Evolutionary conservation across 306 rosid genomes (phyloP).

Genomic region (Crataegus laevigata): DNA sequence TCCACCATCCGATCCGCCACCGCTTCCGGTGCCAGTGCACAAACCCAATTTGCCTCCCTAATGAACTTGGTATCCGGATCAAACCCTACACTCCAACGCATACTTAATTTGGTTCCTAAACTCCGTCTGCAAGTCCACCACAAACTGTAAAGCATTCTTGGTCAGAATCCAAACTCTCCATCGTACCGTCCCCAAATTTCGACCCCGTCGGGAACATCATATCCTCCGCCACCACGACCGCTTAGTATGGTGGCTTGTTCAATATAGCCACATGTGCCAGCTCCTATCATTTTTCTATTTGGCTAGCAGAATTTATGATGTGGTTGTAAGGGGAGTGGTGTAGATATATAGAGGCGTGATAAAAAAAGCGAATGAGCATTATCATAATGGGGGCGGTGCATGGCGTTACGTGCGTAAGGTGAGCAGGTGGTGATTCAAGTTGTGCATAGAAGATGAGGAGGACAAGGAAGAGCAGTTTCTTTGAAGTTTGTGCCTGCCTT

Average conservation of each 20-base stretch:
- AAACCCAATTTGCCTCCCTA: constrained; percentile 62
- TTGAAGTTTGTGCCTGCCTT: constrained; percentile 37
- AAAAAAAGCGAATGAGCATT: background rate
- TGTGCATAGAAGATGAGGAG: background rate
- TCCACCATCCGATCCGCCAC: constrained; percentile 81
- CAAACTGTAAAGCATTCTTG: constrained; percentile 67
- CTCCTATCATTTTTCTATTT: constrained; percentile 14
- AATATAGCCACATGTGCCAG: constrained; percentile 25
- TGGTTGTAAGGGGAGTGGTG: background rate
- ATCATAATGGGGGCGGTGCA: constrained; percentile 28
- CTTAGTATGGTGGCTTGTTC: background rate
- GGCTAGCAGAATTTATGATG: background rate
- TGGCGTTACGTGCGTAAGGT: constrained; percentile 25
- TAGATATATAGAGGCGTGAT: background rate
- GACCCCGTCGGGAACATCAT: constrained; percentile 66
- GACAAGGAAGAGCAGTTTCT: constrained; percentile 13
- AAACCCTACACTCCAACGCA: constrained; percentile 72
- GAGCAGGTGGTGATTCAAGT: constrained; percentile 5
- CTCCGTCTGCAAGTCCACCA: constrained; percentile 67
- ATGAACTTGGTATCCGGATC: constrained; percentile 60
- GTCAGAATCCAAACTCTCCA: constrained; percentile 54
- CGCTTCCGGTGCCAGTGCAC: constrained; percentile 58
- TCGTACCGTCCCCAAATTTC: constrained; percentile 72
- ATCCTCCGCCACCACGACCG: constrained; percentile 11
- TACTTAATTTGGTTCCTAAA: constrained; percentile 60